phyloP scores from a whole-genome alignment of 2,329 filamentous ascomycete species.

The Alternaria gaisen region DNA sequence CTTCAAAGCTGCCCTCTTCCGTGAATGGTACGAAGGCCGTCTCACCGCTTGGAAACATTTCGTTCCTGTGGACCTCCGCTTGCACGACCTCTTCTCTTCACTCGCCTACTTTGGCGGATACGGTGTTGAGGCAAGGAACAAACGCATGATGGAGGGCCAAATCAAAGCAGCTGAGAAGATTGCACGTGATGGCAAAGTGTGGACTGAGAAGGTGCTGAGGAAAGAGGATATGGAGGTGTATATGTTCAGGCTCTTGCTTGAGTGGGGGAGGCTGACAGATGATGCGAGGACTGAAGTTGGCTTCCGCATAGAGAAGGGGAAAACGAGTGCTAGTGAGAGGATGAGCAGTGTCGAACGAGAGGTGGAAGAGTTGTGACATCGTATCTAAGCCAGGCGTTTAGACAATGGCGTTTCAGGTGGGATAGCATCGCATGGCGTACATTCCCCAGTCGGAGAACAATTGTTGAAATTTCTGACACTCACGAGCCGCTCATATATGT shows the following conservation, averaged over 20 bases:
- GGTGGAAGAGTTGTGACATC: not conserved
- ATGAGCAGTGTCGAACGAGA: constrained; percentile 6
- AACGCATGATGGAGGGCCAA: constrained; percentile 38
- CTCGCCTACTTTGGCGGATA: constrained; percentile 71
- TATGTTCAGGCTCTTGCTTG: constrained; percentile 77
- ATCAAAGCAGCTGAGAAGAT: constrained; percentile 44
- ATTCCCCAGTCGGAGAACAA: not conserved
- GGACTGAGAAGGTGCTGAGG: constrained; percentile 47
- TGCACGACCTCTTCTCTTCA: constrained; percentile 77
- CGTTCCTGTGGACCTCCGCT: constrained; percentile 76
- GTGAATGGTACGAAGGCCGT: constrained; percentile 80
- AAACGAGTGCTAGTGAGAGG: not conserved
- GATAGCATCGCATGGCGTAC: constrained; percentile 14
- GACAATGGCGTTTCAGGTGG: not conserved
- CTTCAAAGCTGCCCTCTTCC: constrained; percentile 76
- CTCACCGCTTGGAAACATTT: constrained; percentile 82
- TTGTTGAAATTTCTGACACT: not conserved
- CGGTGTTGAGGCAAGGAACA: constrained; percentile 33
- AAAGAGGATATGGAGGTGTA: constrained; percentile 78
- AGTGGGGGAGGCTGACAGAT: constrained; percentile 64
- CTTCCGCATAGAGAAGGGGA: constrained; percentile 37
- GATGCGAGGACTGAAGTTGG: constrained; percentile 48
- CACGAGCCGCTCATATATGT: fast-evolving
- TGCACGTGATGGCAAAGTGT: constrained; percentile 43
- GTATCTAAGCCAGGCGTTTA: not conserved